A percentile compares a stretch with the other conserved stretches of the same genome.
Evolutionary conservation across 2,329 filamentous ascomycete genomes (phyloP).

Genomic region (Microdochium bolleyi): DNA sequence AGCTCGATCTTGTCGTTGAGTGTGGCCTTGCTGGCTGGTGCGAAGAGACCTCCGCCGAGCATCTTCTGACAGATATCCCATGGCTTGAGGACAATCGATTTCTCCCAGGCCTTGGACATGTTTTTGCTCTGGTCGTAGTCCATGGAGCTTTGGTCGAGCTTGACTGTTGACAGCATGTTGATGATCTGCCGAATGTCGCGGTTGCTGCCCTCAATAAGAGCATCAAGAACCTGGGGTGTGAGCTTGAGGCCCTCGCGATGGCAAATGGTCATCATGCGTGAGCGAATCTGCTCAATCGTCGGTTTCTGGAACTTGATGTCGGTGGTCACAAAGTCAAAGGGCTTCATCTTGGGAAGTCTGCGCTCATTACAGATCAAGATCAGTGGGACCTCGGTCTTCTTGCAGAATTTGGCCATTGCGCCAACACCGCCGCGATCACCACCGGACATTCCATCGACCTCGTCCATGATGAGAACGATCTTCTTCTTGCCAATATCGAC

Average conservation of each 20-base stretch:
- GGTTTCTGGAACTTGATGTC: slow-evolving; percentile 85
- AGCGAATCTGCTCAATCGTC: slow-evolving; percentile 83
- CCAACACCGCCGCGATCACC: slow-evolving; percentile 94
- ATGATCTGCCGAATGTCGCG: slow-evolving; percentile 97
- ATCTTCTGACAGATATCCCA: slow-evolving; percentile 98
- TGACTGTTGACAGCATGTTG: slow-evolving; percentile 95
- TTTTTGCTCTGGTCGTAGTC: slow-evolving; percentile 79
- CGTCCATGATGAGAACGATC: slow-evolving; percentile 94
- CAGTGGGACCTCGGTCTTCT: slow-evolving; percentile 87
- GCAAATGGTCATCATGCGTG: slow-evolving; percentile 90
- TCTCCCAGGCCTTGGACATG: slow-evolving; percentile 98
- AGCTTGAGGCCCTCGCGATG: slow-evolving; percentile 86
- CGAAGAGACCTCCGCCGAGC: slow-evolving; percentile 79
- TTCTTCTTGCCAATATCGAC: slow-evolving; percentile 82
- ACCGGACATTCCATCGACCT: slow-evolving; percentile 97
- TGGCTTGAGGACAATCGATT: slow-evolving; percentile 90
- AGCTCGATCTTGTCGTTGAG: slow-evolving; percentile 97
- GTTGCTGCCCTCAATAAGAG: slow-evolving; percentile 89
- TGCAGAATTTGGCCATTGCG: slow-evolving; percentile 87
- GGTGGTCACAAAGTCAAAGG: slow-evolving; percentile 79
- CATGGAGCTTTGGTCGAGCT: slow-evolving; percentile 75
- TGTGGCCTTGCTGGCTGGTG: slow-evolving; percentile 72
- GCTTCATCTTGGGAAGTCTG: slow-evolving; percentile 91
- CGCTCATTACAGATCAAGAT: slow-evolving; percentile 98
- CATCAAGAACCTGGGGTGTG: slow-evolving; percentile 75